Evolutionary conservation across 768 basidiomycete genomes (phyloP).

Genomic region (Auriscalpium vulgare): DNA sequence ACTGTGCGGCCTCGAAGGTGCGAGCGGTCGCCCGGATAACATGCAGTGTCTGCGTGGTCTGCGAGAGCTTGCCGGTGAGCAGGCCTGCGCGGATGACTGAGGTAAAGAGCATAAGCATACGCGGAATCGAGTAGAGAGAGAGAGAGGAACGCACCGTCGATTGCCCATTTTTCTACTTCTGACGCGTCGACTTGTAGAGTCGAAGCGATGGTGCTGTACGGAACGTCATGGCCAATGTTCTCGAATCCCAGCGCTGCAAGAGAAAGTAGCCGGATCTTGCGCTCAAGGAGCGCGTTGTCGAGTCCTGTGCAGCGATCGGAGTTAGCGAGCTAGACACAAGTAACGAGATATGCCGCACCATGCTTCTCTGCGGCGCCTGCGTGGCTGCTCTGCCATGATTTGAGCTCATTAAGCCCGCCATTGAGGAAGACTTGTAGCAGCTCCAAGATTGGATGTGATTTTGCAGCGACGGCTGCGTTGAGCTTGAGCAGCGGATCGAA

Average conservation of each 20-base stretch:
- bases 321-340: not conserved
- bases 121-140: not conserved
- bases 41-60: conserved; percentile 64
- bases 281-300: conserved; percentile 51
- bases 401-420: conserved; percentile 53
- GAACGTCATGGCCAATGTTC: conserved; percentile 64
- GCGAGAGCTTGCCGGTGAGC: conserved; percentile 76
- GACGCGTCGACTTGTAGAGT: conserved; percentile 54
- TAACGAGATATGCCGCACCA: conserved; percentile 27
- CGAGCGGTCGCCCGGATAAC: conserved; percentile 69
- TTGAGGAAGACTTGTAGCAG: conserved; percentile 73
- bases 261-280: conserved; percentile 72
- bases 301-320: conserved; percentile 35
- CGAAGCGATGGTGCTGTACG: conserved; percentile 63
- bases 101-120: not conserved
- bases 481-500: conserved; percentile 77
- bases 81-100: conserved; percentile 76
- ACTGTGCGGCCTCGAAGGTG: conserved; percentile 70
- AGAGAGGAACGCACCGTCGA: conserved; percentile 52
- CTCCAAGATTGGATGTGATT: conserved; percentile 63
- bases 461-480: conserved; percentile 55
- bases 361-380: conserved; percentile 43
- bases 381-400: conserved; percentile 49
- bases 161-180: conserved; percentile 81
- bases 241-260: conserved; percentile 73